Base-by-base conservation (phyloP, 2,329 filamentous ascomycete genomes). In the Leptodontidium sp. region DNA sequence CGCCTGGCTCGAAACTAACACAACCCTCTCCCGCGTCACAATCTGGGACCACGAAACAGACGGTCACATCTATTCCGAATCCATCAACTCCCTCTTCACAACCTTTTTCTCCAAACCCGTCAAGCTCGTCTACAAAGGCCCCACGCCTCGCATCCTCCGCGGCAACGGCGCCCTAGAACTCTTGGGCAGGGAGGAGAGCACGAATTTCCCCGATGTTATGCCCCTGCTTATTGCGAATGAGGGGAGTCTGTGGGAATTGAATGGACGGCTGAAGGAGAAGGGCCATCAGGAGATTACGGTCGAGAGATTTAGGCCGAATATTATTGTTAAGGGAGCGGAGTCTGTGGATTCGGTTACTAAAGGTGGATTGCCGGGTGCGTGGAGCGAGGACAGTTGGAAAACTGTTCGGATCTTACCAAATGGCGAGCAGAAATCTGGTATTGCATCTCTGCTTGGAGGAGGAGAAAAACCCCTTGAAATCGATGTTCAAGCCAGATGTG, bases 371-470 rank as follows among this genome's bases (percentile, higher is more conserved):
- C 65, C 61, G 0, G 53, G 7, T 17, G 83, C 88, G 0, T 91
- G 88, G 88, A 82, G 82, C 47, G 89, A 91, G 75, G 88, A 91
- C 76, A 81, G 82, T 17, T 91, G 88, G 88, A 90, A 89, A 78
- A 82, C 83, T 2, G 79, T 90, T 0, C 80, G 84, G 11, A 83
- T 88, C 4, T 11, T 61, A 14, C 29, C 57, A 26, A 17, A 8
- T n/a, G 45, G 32, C 8, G 55, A 64, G 8, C 61, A 52, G 14
- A 57, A 21, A 4, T 32, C 49, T 14, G 61, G 61, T 2, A 15
- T 68, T 11, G 38, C 61, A 17, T 53, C 53, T 1, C 17, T 64
- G 1, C 14, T 68, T 29, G 57, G 57, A n/a, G 61, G 64, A n/a
- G 67, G 53, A 55, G 29, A 61, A 47, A 70, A 66, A 43, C 68